Evolutionary conservation across 345 rosid species (phyloP).

Genomic region (Pseudoturritis turrita): DNA sequence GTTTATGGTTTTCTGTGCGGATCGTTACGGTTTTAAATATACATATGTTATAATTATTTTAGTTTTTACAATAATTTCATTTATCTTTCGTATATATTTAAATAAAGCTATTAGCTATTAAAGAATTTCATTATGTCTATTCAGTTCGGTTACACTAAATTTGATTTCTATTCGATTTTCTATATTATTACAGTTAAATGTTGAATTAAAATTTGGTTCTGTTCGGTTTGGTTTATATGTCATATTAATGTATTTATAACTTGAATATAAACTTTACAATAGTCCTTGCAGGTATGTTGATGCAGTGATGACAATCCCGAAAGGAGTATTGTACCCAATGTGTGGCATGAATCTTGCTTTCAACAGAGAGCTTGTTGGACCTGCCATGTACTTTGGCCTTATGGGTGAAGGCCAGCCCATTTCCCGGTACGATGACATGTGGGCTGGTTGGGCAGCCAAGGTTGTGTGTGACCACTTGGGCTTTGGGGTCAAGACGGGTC

Average conservation of each 20-base stretch:
- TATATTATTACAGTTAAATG: background rate
- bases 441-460: conserved; percentile 94
- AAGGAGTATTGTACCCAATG: conserved; percentile 82
- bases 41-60: too few relatives aligned
- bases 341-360: conserved; percentile 91
- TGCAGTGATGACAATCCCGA: conserved; percentile 81
- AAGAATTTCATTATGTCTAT: background rate
- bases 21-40: background rate
- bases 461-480: conserved; percentile 85
- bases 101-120: too few relatives aligned
- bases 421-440: conserved; percentile 85
- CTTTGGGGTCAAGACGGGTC: conserved; percentile 70
- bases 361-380: conserved; percentile 73
- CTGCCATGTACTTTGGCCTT: conserved; percentile 87
- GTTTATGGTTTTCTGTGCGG: background rate
- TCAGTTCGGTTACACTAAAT: background rate
- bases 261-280: background rate
- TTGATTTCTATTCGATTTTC: background rate
- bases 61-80: too few relatives aligned
- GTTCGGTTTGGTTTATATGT: background rate
- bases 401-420: conserved; percentile 95
- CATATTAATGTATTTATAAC: background rate
- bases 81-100: too few relatives aligned
- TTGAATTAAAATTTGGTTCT: background rate
- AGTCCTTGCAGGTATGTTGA: conserved; percentile 59